Evolutionary conservation across 164 flowering plant genomes (phyloP).

Genomic region (Brasenia schreberi): DNA sequence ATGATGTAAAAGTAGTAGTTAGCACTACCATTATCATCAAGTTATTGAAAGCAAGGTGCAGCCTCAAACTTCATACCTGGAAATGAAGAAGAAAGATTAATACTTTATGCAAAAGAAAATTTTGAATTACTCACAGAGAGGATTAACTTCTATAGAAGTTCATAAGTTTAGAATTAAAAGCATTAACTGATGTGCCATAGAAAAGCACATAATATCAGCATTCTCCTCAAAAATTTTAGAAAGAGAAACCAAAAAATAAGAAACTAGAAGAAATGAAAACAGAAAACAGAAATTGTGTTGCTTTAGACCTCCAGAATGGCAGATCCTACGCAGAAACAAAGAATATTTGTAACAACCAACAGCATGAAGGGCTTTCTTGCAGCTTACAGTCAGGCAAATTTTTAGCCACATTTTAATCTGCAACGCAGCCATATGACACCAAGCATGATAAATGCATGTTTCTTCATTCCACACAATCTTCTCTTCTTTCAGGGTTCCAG

Average conservation of each 20-base stretch:
- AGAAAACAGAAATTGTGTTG: background rate
- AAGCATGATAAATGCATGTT: background rate
- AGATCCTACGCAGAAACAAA: background rate
- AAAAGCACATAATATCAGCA: background rate
- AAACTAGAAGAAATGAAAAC: background rate
- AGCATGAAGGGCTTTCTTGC: background rate
- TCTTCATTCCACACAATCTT: too few species aligned
- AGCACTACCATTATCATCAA: conserved; percentile 33
- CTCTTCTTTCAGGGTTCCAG: background rate
- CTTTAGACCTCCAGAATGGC: background rate
- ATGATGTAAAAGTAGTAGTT: background rate
- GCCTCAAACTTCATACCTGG: conserved; percentile 55
- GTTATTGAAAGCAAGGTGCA: conserved; percentile 37
- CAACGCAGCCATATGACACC: background rate
- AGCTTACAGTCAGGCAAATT: background rate
- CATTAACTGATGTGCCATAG: too few species aligned
- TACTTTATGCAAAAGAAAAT: conserved; percentile 23
- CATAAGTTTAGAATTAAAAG: too few species aligned
- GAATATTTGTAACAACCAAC: background rate
- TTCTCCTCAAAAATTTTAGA: background rate
- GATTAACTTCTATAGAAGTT: background rate
- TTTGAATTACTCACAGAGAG: background rate
- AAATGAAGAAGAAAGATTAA: conserved; percentile 60
- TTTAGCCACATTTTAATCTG: background rate
- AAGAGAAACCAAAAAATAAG: background rate